These are phyloP conservation scores for Cladosporium sp. DNA, from an alignment of 2,329 filamentous ascomycete species.

Conservation along the genomic window DNA sequence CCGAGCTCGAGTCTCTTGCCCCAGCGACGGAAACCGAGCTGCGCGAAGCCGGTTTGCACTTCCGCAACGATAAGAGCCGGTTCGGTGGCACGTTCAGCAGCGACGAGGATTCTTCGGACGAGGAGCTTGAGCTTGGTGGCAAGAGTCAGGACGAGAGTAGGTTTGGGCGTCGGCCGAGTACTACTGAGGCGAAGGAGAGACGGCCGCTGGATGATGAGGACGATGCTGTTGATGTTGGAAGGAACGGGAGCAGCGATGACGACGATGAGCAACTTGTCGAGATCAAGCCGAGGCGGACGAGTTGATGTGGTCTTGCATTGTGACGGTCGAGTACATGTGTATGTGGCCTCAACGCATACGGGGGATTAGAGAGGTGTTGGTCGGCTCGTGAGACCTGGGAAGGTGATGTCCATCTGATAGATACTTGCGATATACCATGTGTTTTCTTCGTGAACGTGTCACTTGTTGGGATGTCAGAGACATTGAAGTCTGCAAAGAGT, in stretches of 20 bases:
- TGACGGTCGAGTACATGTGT: background rate
- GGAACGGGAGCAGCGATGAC: constrained; percentile 28
- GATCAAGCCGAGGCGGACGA: constrained; percentile 37
- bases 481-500: background rate
- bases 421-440: constrained; percentile 10
- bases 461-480: background rate
- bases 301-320: constrained; percentile 18
- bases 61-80: constrained; percentile 27
- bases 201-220: constrained; percentile 37
- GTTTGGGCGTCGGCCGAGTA: constrained; percentile 36
- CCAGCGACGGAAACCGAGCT: constrained; percentile 19
- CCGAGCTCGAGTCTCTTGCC: constrained; percentile 26
- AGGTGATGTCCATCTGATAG: background rate
- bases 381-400: background rate
- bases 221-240: constrained; percentile 28
- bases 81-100: constrained; percentile 37
- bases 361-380: background rate
- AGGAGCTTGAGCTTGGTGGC: constrained; percentile 37
- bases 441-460: background rate
- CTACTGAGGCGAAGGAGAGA: constrained; percentile 40
- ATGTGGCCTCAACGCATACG: background rate
- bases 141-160: constrained; percentile 8
- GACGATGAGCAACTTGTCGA: constrained; percentile 37
- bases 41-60: constrained; percentile 27
- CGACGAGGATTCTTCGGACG: constrained; percentile 42